These are phyloP conservation scores for Thoreauomyces humboldtii DNA, from an alignment of 192 early-diverging fungal species.

Conservation along the genomic window DNA sequence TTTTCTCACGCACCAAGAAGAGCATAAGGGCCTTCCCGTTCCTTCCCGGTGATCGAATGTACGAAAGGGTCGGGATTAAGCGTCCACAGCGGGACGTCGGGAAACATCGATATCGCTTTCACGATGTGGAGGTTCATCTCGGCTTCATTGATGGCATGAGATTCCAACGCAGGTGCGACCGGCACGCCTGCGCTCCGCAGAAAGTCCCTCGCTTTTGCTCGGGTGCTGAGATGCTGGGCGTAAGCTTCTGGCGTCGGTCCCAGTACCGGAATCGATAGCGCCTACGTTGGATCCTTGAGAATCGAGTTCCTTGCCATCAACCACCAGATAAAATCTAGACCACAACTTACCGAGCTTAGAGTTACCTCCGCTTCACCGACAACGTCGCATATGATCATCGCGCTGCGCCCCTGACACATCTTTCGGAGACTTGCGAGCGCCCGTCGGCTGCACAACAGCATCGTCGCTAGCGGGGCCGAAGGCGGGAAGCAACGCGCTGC, in stretches of 20 bases:
- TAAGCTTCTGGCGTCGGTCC: conserved; percentile 26
- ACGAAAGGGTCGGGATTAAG: conserved; percentile 1
- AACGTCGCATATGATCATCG: conserved; percentile 16
- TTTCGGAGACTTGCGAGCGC: conserved; percentile 9
- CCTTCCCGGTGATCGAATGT: neutral
- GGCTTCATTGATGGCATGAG: conserved; percentile 3
- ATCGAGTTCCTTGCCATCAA: too few relatives aligned
- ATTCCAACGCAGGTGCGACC: conserved; percentile 14
- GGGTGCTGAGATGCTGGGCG: conserved; percentile 9
- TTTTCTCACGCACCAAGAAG: conserved; percentile 5
- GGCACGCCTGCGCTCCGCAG: conserved; percentile 8
- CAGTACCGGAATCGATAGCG: conserved; percentile 15
- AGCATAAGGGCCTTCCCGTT: conserved; percentile 19
- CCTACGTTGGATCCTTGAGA: too few relatives aligned
- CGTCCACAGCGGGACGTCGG: conserved; percentile 20
- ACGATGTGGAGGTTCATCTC: conserved; percentile 20
- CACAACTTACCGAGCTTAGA: conserved; percentile 23
- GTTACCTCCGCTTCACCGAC: conserved; percentile 24
- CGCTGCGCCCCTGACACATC: conserved; percentile 15
- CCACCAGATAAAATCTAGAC: too few relatives aligned
- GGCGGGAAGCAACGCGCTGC: conserved; percentile 19
- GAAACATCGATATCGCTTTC: conserved; percentile 17
- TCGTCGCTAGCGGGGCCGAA: conserved; percentile 10
- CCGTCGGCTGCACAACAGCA: conserved; percentile 16
- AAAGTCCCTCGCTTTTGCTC: conserved; percentile 6